Evolutionary conservation across 2,329 filamentous ascomycete species (phyloP).

Genomic region (Penicillium rolfsii): DNA sequence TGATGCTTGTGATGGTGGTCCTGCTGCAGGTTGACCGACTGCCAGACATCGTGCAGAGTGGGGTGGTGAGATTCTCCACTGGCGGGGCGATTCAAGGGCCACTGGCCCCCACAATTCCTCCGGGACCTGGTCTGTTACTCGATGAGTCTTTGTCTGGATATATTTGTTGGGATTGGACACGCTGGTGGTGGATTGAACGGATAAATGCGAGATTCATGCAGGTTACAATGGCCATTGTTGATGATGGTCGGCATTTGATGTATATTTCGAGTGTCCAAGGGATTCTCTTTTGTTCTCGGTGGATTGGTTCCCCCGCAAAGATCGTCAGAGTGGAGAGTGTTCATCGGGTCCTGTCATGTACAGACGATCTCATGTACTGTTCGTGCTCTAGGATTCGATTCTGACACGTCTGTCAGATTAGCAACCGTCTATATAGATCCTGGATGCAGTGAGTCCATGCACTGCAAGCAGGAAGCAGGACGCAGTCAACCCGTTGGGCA

Average conservation of each 20-base stretch:
- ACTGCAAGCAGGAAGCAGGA: not conserved
- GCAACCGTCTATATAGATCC: not conserved
- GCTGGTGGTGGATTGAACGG: not conserved
- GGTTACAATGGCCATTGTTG: not conserved
- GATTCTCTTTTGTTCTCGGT: not conserved
- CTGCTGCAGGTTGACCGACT: not conserved
- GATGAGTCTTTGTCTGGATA: not conserved
- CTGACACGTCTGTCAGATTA: not conserved
- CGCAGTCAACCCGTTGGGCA: not conserved
- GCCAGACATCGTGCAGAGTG: slow-evolving; percentile 8
- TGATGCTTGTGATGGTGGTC: not conserved
- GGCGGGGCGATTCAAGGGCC: not conserved
- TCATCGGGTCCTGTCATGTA: not conserved
- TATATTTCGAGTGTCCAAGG: too few relatives aligned
- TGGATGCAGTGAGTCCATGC: not conserved
- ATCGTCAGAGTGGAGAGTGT: slow-evolving; percentile 4
- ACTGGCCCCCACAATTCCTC: slow-evolving; percentile 3
- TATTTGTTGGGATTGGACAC: not conserved
- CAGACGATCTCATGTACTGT: not conserved
- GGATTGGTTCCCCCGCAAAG: slow-evolving; percentile 1
- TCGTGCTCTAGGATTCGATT: not conserved
- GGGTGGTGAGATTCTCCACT: slow-evolving; percentile 3
- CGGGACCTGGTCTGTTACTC: not conserved
- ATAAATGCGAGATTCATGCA: not conserved
- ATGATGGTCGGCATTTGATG: not conserved